A percentile compares a stretch with the other conserved stretches of the same genome.
Evolutionary conservation across 306 rosid genomes (phyloP).

Genomic region (Aeschynomene evenia): DNA sequence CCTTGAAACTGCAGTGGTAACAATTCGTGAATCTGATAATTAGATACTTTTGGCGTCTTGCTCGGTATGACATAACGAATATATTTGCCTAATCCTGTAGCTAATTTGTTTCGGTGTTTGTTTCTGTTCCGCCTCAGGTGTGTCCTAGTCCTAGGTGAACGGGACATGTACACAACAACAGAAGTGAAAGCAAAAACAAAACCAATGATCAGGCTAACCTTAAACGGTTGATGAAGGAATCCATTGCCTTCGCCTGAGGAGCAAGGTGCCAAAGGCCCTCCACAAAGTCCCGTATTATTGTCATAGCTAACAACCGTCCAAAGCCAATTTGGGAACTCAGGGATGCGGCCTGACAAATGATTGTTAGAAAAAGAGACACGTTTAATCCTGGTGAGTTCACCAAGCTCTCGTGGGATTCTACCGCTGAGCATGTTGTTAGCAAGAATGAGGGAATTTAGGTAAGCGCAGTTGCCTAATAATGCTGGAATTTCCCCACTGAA

Average conservation of each 20-base stretch:
- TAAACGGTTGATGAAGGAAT: background rate
- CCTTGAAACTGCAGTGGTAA: background rate
- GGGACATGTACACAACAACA: background rate
- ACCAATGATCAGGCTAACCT: background rate
- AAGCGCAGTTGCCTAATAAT: background rate
- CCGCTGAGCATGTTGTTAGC: conserved; percentile 20
- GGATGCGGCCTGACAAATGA: conserved; percentile 25
- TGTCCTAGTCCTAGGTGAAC: background rate
- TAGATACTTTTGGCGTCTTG: background rate
- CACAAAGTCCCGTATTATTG: conserved; percentile 10
- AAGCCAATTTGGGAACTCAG: fast-evolving
- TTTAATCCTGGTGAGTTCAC: background rate
- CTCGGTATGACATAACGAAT: background rate
- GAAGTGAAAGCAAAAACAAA: background rate
- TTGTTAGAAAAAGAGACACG: background rate
- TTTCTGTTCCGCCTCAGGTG: background rate
- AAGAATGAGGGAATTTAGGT: background rate
- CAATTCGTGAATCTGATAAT: background rate
- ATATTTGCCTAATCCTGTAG: background rate
- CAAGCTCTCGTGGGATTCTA: conserved; percentile 12
- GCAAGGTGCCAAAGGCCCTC: conserved; percentile 3
- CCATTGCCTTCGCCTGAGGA: too few species aligned
- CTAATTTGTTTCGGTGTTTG: background rate
- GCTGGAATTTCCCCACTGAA: conserved; percentile 26
- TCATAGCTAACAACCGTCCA: background rate